Conservation (phyloP, 176 grass and related monocot genomes). For the Carex myosuroides region DNA sequence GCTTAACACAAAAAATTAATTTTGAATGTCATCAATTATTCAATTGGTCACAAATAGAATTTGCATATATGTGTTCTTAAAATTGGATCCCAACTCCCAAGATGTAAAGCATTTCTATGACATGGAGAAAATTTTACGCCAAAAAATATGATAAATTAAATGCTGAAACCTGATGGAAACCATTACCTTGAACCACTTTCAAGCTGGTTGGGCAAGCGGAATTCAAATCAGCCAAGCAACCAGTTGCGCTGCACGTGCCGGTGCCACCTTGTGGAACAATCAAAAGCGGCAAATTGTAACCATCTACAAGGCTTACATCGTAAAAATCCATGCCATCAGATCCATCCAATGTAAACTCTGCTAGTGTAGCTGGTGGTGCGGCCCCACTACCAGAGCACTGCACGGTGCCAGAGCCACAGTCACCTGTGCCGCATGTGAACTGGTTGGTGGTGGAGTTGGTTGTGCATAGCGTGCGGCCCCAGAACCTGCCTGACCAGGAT, state of each 20-base stretch:
- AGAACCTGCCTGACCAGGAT: slow-evolving; percentile 55
- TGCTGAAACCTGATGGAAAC: background rate
- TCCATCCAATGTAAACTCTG: slow-evolving; percentile 54
- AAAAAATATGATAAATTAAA: background rate
- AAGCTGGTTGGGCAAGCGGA: slow-evolving; percentile 48
- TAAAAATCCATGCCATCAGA: slow-evolving; percentile 59
- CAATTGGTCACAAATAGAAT: background rate
- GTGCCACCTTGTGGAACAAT: slow-evolving; percentile 39
- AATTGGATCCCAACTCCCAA: too few species aligned
- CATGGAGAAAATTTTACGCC: background rate
- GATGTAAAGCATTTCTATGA: too few species aligned
- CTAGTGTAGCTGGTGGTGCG: slow-evolving; percentile 29
- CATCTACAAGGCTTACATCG: slow-evolving; percentile 88
- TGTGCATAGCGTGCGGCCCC: slow-evolving; percentile 44
- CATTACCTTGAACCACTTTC: slow-evolving; percentile 22
- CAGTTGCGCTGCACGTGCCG: slow-evolving; percentile 42
- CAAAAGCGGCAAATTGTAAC: slow-evolving; percentile 58
- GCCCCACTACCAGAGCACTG: slow-evolving; percentile 38
- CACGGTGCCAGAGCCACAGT: slow-evolving; percentile 38
- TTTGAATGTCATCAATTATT: background rate
- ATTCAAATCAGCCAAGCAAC: slow-evolving; percentile 68
- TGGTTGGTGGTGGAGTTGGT: background rate
- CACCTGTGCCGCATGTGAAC: slow-evolving; percentile 45
- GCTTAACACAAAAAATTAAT: background rate
- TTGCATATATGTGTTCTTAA: background rate